Conservation (phyloP, 352 stramenopile genomes). For the Elongisporangium undulatum region DNA sequence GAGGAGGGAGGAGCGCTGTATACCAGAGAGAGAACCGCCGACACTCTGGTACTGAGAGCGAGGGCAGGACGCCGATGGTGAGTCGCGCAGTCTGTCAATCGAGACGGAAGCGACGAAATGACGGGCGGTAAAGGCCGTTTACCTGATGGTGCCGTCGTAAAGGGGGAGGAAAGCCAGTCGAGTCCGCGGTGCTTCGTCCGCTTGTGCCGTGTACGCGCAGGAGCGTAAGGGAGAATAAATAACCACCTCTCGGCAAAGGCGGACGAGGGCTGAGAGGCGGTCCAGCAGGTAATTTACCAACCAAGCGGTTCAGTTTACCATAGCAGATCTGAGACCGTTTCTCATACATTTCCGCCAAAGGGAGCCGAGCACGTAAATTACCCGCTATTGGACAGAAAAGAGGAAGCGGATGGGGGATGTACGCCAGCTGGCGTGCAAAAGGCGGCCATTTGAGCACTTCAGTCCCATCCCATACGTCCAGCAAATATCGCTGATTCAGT, state of each 20-base stretch:
- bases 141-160: background rate
- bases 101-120: background rate
- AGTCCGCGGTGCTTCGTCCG: background rate
- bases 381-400: background rate
- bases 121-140: background rate
- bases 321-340: background rate
- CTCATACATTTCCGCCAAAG: background rate
- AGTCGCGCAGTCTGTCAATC: background rate
- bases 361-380: background rate
- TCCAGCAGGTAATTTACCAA: background rate
- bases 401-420: background rate
- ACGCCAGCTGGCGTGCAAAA: background rate
- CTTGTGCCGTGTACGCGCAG: background rate
- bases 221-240: background rate
- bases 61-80: background rate
- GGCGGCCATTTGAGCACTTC: background rate
- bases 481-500: background rate
- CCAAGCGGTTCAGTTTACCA: no score
- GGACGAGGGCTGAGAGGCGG: background rate
- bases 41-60: background rate
- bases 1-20: background rate
- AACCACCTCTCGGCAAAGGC: background rate
- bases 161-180: background rate
- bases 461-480: background rate
- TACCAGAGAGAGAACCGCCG: background rate